These are phyloP conservation scores for Microthyrium microscopicum DNA, from an alignment of 2,329 filamentous ascomycete genomes.

Conservation along the genomic window DNA sequence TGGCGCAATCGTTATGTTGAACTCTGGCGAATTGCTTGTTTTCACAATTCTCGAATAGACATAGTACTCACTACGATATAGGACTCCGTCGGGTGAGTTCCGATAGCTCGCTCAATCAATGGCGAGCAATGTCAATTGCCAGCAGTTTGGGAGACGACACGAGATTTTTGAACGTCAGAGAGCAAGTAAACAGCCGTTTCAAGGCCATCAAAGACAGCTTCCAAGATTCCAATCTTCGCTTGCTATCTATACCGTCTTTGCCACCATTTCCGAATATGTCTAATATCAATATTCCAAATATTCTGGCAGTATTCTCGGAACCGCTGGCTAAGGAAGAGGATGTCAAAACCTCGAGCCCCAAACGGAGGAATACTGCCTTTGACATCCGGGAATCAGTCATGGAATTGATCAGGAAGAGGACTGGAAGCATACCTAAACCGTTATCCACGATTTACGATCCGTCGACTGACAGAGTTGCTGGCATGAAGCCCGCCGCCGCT, in stretches of 20 bases:
- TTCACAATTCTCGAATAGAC: too few relatives aligned
- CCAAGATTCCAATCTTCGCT: slow-evolving; percentile 64
- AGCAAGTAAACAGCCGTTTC: slow-evolving; percentile 74
- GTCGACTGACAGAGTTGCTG: too few relatives aligned
- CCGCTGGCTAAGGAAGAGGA: neutral
- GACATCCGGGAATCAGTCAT: too few relatives aligned
- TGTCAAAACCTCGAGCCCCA: neutral
- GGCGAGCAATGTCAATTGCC: slow-evolving; percentile 56
- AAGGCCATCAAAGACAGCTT: slow-evolving; percentile 84
- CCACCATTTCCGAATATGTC: slow-evolving; percentile 38
- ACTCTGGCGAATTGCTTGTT: too few relatives aligned
- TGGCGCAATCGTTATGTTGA: too few relatives aligned
- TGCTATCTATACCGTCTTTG: slow-evolving; percentile 32
- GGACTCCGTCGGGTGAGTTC: slow-evolving; percentile 47
- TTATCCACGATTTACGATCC: too few relatives aligned
- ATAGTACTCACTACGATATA: too few relatives aligned
- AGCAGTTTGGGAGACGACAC: slow-evolving; percentile 76
- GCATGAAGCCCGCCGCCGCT: slow-evolving; percentile 11
- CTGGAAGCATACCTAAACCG: too few relatives aligned
- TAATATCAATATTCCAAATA: too few relatives aligned
- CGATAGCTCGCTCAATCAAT: slow-evolving; percentile 59
- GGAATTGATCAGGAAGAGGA: too few relatives aligned
- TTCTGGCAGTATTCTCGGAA: too few relatives aligned
- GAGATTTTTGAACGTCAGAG: slow-evolving; percentile 61
- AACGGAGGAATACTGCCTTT: too few relatives aligned